Evolutionary conservation across 140 eudicot species (phyloP).

Genomic region (Erigeron philadelphicus): DNA sequence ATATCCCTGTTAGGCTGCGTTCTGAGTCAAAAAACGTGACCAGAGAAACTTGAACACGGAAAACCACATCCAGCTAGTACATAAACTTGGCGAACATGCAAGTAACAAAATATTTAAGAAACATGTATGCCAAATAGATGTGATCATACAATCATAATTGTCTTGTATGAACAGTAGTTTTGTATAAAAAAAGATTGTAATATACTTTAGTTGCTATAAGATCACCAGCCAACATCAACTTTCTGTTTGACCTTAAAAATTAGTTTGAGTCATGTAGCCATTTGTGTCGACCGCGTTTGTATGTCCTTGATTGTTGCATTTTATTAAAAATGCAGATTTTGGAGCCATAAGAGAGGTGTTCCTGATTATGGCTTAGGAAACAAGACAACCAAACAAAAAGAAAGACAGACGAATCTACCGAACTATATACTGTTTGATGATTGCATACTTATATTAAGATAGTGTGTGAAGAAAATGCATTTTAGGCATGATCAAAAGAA

Average conservation of each 20-base stretch:
- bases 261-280: not conserved
- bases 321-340: not conserved
- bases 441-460: not conserved
- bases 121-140: too few relatives aligned
- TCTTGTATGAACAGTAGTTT: too few relatives aligned
- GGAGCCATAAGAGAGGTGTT: not conserved
- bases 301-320: conserved; percentile 12
- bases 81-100: too few relatives aligned
- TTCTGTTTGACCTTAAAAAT: not conserved
- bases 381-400: not conserved
- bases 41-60: too few relatives aligned
- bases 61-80: too few relatives aligned
- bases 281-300: not conserved
- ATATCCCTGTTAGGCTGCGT: too few relatives aligned
- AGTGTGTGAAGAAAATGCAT: not conserved
- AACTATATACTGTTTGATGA: not conserved
- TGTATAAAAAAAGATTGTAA: too few relatives aligned
- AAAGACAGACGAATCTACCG: not conserved
- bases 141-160: not conserved
- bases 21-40: too few relatives aligned
- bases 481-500: not conserved
- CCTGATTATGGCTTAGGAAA: not conserved
- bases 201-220: not conserved
- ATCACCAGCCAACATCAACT: not conserved
- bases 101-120: too few relatives aligned